Percentiles rank a stretch among this genome's conserved stretches.
phyloP scores from a whole-genome alignment of 2,329 filamentous ascomycete genomes.

The Aspergillus piperis region DNA sequence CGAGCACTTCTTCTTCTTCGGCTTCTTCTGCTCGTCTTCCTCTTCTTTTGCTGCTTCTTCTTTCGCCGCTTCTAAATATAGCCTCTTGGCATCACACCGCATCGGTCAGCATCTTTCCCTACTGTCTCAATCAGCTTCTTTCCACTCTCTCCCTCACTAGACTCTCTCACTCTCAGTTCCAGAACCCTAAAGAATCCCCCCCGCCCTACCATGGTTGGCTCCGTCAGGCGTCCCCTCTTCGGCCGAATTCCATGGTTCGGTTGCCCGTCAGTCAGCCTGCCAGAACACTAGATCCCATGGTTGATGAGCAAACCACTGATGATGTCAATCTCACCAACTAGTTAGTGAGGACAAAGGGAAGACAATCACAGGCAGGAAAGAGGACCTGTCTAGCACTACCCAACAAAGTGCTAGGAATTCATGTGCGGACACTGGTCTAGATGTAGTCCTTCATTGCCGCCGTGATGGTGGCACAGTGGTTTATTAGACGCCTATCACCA shows the following conservation, averaged over 20 bases:
- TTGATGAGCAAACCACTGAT: too few species aligned
- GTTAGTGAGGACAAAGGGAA: background rate
- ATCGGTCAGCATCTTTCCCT: background rate
- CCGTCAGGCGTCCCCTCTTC: too few species aligned
- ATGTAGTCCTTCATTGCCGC: background rate
- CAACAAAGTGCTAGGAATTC: background rate
- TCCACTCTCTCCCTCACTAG: background rate
- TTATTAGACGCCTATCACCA: background rate
- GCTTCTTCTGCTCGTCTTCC: too few species aligned
- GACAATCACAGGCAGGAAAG: background rate
- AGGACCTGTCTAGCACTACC: background rate
- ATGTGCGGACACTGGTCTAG: background rate
- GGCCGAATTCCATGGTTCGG: too few species aligned
- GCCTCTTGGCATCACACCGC: slow-evolving; percentile 10
- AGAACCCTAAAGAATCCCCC: background rate
- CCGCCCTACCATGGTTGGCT: too few species aligned
- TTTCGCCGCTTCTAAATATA: slow-evolving; percentile 4
- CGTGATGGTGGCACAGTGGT: background rate
- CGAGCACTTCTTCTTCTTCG: too few species aligned
- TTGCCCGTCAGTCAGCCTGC: background rate
- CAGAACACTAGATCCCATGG: background rate
- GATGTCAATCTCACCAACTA: too few species aligned
- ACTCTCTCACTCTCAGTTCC: background rate
- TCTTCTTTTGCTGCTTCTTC: too few species aligned
- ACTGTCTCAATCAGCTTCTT: background rate